A percentile compares a stretch with the other conserved stretches of the same genome.
These are phyloP conservation scores for Biscogniauxia marginata DNA, from an alignment of 2,329 filamentous ascomycete species.

Conservation along the genomic window DNA sequence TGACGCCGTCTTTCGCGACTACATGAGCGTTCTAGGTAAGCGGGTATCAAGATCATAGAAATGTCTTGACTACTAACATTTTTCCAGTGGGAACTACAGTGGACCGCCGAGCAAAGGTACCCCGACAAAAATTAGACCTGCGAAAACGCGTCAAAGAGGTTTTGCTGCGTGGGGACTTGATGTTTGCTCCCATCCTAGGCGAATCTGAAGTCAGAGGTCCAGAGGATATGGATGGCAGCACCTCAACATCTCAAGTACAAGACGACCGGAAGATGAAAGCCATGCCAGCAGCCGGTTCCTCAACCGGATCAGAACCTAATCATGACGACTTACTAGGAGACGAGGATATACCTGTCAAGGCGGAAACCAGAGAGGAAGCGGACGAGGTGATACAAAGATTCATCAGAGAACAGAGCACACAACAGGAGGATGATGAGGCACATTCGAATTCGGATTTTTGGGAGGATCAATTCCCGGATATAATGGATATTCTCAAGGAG, in stretches of 20 bases:
- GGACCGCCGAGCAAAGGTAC: slow-evolving; percentile 5
- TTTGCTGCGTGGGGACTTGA: slow-evolving; percentile 11
- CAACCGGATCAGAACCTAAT: not conserved
- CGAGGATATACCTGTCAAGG: not conserved
- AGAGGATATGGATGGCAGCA: not conserved
- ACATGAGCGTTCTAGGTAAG: slow-evolving; percentile 25
- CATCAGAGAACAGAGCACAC: slow-evolving; percentile 10
- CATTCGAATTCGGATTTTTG: not conserved
- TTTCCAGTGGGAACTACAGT: slow-evolving; percentile 17
- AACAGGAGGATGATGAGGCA: not conserved
- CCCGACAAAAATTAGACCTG: slow-evolving; percentile 13
- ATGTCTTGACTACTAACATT: slow-evolving; percentile 7
- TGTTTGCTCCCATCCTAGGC: slow-evolving; percentile 15
- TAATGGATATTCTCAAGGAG: not conserved
- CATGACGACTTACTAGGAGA: not conserved
- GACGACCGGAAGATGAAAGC: not conserved
- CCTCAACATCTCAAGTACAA: not conserved
- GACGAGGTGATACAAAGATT: slow-evolving; percentile 14
- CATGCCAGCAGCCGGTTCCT: not conserved
- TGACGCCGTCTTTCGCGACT: slow-evolving; percentile 13
- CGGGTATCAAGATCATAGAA: not conserved
- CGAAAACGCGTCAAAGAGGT: slow-evolving; percentile 4
- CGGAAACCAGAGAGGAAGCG: not conserved
- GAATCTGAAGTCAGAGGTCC: not conserved
- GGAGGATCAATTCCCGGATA: not conserved